Evolutionary conservation across 371 early-diverging fungal genomes (phyloP), one percentile per base, ranked within the genome.

Genomic region (Smittium mucronatum): DNA sequence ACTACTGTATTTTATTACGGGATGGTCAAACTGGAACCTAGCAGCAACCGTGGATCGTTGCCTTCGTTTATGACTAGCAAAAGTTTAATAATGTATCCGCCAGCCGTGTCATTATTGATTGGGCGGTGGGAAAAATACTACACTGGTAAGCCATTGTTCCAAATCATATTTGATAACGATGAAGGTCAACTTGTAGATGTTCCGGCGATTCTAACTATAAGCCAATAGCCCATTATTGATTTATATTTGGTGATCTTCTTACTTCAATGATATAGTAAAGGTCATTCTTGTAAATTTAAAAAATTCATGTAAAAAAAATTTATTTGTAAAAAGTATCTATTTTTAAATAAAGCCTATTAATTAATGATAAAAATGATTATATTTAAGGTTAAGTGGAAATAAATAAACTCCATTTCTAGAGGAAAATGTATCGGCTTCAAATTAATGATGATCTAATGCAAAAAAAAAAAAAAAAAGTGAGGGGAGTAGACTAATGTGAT

Each of bases 1-100:
- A 67, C 67, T 11, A 67, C 67, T 67, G 67, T 67, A 33, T 67
- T 67, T 67, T 67, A 67, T 35, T 16, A 36, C 29, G 67, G 67
- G 1, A 47, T 67, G 5, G 36, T 67, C 16, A 34, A 67, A 28
- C 30, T 64, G 30, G 31, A 15, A 21, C 34, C 67, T 26, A 31
- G 21, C 5, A 32, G 28, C 33, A 67, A 67, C 47, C 34, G 25
- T 5, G 29, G 21, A 21, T 59, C 59, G 2, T 26, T 59, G 8
- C 25, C 16, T 2, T 26, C 59, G 15, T 59, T 59, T 59, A 59
- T 28, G 15, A 25, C 67, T 15, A 8, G 36, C 29, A 36, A 36
- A 25, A 26, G 25, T 1, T n/a, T 11, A 17, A 15, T 36, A 1
- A 29, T 25, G 11, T 36, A 11, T 26, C 67, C 34, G 2, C 67